These are phyloP conservation scores for Chytriomyces hyalinus DNA, from an alignment of 192 early-diverging fungal species.

Conservation along the genomic window DNA sequence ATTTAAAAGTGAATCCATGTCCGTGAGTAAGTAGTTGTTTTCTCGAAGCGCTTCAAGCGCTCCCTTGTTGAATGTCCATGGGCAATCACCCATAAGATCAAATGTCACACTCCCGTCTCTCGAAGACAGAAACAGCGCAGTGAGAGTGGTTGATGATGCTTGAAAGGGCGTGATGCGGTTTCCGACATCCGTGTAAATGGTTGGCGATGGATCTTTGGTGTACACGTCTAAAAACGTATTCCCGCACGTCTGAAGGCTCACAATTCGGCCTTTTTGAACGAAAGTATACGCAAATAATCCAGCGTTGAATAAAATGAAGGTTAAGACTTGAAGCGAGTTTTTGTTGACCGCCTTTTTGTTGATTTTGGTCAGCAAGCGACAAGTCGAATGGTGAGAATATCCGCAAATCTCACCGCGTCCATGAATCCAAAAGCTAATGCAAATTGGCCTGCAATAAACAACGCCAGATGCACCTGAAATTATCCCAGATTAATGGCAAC, in stretches of 20 bases:
- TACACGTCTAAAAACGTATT: constrained; percentile 12
- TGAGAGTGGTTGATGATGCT: background rate
- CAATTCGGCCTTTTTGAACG: constrained; percentile 16
- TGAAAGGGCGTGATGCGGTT: constrained; percentile 9
- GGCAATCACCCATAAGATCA: constrained; percentile 18
- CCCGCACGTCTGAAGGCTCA: background rate
- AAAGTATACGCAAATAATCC: constrained; percentile 7
- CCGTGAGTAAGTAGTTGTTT: background rate
- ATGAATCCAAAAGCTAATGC: constrained; percentile 5
- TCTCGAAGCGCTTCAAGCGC: background rate
- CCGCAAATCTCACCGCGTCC: constrained; percentile 19
- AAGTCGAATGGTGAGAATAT: background rate
- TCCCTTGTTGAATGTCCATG: constrained; percentile 2
- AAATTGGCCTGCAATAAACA: constrained; percentile 22
- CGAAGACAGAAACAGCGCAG: constrained; percentile 1
- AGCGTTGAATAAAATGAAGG: background rate
- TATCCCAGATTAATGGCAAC: background rate
- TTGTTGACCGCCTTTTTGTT: constrained; percentile 20
- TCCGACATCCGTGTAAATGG: constrained; percentile 10
- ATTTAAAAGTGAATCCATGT: background rate
- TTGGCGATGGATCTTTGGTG: constrained; percentile 4
- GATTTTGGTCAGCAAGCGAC: background rate
- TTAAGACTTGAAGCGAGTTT: constrained; percentile 21
- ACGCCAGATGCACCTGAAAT: constrained; percentile 16
- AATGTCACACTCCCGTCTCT: constrained; percentile 15